phyloP scores from a whole-genome alignment of 2,329 filamentous ascomycete genomes.

The Sclerotiophoma versabilis region DNA sequence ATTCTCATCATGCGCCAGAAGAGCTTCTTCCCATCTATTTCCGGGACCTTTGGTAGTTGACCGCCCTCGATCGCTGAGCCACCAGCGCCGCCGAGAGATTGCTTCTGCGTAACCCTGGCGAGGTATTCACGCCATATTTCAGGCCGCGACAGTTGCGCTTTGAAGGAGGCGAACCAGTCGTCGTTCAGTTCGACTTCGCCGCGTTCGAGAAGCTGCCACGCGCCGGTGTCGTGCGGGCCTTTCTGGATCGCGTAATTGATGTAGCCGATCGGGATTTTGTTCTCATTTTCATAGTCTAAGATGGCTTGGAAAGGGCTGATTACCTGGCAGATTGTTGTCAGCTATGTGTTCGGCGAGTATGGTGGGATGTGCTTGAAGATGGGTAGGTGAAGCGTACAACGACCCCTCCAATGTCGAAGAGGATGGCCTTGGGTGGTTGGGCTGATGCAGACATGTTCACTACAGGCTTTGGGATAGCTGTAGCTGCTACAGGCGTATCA shows the following conservation, averaged over 20 bases:
- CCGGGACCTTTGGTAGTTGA: constrained; percentile 68
- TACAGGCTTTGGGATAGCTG: not conserved
- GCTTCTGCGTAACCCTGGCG: constrained; percentile 32
- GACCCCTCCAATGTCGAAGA: constrained; percentile 97
- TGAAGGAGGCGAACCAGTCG: constrained; percentile 79
- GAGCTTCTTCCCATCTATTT: constrained; percentile 77
- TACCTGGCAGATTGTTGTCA: constrained; percentile 64
- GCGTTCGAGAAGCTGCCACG: constrained; percentile 88
- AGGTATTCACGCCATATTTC: constrained; percentile 72
- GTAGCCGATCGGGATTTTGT: constrained; percentile 84
- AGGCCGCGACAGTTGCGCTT: constrained; percentile 71
- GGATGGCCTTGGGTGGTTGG: constrained; percentile 44
- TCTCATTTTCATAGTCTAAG: constrained; percentile 81
- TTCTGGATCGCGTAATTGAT: constrained; percentile 88
- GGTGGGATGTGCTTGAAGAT: no score
- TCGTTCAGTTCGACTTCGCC: constrained; percentile 79
- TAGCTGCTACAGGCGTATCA: constrained; percentile 20
- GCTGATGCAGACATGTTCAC: constrained; percentile 16
- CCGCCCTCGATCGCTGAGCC: constrained; percentile 40
- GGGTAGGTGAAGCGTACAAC: constrained; percentile 77
- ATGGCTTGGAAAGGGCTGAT: constrained; percentile 92
- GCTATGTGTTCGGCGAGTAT: constrained; percentile 3
- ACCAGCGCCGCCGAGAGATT: constrained; percentile 27
- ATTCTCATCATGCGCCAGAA: constrained; percentile 93
- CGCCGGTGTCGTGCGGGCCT: constrained; percentile 73